Conservation (phyloP, 163 green algal species). For the Scenedesmus sp. region DNA sequence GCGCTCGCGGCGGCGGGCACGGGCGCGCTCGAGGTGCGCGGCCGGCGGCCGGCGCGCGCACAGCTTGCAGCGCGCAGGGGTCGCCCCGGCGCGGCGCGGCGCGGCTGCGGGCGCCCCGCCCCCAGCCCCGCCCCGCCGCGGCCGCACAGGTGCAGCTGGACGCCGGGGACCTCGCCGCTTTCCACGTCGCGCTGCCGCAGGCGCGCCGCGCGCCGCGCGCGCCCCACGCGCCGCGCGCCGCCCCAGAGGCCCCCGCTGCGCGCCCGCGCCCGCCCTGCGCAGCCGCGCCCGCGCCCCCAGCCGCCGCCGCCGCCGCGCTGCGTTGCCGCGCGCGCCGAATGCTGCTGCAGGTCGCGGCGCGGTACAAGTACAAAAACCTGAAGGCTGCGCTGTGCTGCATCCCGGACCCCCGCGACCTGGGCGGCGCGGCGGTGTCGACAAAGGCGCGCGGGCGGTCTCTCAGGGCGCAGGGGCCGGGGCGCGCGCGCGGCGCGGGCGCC, state of each 20-base stretch:
- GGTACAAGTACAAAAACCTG: constrained; percentile 78
- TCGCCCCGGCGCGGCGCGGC: no score
- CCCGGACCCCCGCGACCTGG: constrained; percentile 32
- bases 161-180: constrained; percentile 40
- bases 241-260: no score
- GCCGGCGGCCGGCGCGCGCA: no score
- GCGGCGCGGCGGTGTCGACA: constrained; percentile 32
- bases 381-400: constrained; percentile 67
- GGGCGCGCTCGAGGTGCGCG: constrained; percentile 47
- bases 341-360: constrained; percentile 45
- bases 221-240: no score
- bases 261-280: no score
- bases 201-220: no score
- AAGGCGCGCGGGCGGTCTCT: constrained; percentile 10
- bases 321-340: constrained; percentile 41
- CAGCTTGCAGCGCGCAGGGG: no score
- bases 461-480: background rate
- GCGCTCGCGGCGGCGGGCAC: constrained; percentile 38
- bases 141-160: constrained; percentile 50
- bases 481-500: background rate
- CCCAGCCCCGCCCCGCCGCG: no score
- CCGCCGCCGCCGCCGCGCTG: constrained; percentile 25
- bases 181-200: constrained; percentile 35
- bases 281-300: no score
- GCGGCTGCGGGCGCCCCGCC: no score